These are phyloP conservation scores for Grosmannia serpens DNA, from an alignment of 2,329 filamentous ascomycete species.

Conservation along the genomic window DNA sequence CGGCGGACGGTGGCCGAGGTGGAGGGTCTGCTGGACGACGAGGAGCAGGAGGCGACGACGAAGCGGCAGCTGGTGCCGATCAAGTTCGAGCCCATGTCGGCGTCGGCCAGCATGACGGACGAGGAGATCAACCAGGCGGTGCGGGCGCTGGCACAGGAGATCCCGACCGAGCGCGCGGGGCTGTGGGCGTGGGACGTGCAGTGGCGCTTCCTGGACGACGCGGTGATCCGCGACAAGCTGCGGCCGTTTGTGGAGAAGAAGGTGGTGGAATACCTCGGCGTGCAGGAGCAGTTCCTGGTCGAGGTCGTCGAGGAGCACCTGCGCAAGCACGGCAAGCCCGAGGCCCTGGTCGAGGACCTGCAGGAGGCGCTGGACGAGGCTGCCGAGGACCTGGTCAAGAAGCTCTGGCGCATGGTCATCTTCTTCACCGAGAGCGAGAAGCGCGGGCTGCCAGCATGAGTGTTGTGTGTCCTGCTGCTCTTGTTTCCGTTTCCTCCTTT, in stretches of 20 bases:
- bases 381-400: conserved; percentile 85
- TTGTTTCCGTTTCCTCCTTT: not conserved
- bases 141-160: conserved; percentile 73
- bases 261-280: conserved; percentile 89
- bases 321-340: conserved; percentile 60
- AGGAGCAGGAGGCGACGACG: conserved; percentile 62
- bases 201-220: conserved; percentile 82
- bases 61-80: conserved; percentile 71
- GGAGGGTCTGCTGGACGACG: conserved; percentile 87
- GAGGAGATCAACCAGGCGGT: conserved; percentile 80
- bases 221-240: conserved; percentile 72
- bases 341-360: conserved; percentile 71
- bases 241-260: conserved; percentile 96
- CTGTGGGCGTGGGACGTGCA: conserved; percentile 89
- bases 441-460: conserved; percentile 60
- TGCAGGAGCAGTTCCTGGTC: conserved; percentile 91
- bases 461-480: not conserved
- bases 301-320: conserved; percentile 86
- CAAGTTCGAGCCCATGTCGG: conserved; percentile 61
- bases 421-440: conserved; percentile 96
- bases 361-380: conserved; percentile 90
- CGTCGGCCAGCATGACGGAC: conserved; percentile 60
- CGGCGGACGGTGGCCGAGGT: conserved; percentile 85
- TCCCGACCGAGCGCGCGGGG: conserved; percentile 74
- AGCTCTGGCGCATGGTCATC: conserved; percentile 96